phyloP scores from a whole-genome alignment of 495 filamentous ascomycete species.

The Neurospora sp. region DNA sequence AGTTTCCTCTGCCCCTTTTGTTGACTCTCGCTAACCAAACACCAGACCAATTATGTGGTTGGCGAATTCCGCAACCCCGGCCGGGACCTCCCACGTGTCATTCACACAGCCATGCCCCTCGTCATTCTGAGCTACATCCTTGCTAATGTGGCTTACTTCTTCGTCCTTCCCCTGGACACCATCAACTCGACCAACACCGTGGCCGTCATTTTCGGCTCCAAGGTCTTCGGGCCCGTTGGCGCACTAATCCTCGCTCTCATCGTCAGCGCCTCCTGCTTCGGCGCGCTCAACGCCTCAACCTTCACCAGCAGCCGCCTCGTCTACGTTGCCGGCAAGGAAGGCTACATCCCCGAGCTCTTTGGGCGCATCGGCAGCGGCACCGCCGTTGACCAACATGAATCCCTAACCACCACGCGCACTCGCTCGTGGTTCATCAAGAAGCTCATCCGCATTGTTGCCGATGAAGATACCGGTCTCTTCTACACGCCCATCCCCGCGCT shows the following conservation, averaged over 20 bases:
- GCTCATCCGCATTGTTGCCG: slow-evolving; percentile 48
- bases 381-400: slow-evolving; percentile 21
- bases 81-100: slow-evolving; percentile 85
- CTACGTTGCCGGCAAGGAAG: slow-evolving; percentile 91
- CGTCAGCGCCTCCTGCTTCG: slow-evolving; percentile 81
- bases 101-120: slow-evolving; percentile 93
- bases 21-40: slow-evolving; percentile 4
- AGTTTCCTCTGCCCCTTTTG: slow-evolving; percentile 23
- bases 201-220: slow-evolving; percentile 83
- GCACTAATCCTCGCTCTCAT: slow-evolving; percentile 80
- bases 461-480: slow-evolving; percentile 53
- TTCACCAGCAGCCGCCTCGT: slow-evolving; percentile 89
- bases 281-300: slow-evolving; percentile 86
- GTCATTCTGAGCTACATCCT: slow-evolving; percentile 86
- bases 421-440: slow-evolving; percentile 49
- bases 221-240: slow-evolving; percentile 79
- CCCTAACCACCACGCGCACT: slow-evolving; percentile 38
- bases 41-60: slow-evolving; percentile 88
- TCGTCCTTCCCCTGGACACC: slow-evolving; percentile 72
- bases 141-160: slow-evolving; percentile 86
- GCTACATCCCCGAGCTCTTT: slow-evolving; percentile 78
- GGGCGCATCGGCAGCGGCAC: slow-evolving; percentile 69
- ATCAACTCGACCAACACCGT: slow-evolving; percentile 86
- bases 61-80: slow-evolving; percentile 90
- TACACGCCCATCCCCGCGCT: slow-evolving; percentile 89